Evolutionary conservation across 495 filamentous ascomycete genomes (phyloP).

Genomic region (Talaromyces nanjingensis): DNA sequence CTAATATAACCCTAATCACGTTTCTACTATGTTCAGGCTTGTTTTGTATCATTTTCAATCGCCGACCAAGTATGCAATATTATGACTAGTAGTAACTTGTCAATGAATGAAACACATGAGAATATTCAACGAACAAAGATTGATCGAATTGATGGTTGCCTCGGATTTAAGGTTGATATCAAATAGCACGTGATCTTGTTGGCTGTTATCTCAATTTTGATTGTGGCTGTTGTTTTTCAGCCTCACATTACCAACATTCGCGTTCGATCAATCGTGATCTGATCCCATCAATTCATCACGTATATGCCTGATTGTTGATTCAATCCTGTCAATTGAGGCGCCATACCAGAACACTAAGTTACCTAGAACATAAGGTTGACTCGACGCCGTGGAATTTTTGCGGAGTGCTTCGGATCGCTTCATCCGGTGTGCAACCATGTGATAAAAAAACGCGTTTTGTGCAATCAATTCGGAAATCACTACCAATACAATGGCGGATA

Average conservation of each 20-base stretch:
- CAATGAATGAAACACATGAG: too few relatives aligned
- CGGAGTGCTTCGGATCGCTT: neutral
- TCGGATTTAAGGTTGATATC: neutral
- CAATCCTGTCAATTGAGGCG: too few relatives aligned
- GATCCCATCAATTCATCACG: too few relatives aligned
- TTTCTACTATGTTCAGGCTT: neutral
- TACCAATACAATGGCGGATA: neutral
- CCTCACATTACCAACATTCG: neutral
- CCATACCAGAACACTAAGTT: too few relatives aligned
- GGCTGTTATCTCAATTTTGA: neutral
- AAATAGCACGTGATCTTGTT: neutral
- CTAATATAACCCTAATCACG: neutral
- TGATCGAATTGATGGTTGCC: neutral
- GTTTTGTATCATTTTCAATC: neutral
- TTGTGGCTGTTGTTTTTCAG: neutral
- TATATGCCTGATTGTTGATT: too few relatives aligned
- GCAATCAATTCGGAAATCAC: neutral
- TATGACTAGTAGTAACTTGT: neutral
- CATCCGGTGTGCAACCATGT: neutral
- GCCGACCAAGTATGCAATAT: neutral
- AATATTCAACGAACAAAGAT: neutral
- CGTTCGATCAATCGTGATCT: neutral
- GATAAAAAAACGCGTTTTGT: neutral
- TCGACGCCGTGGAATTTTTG: neutral
- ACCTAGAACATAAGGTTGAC: too few relatives aligned